Base-by-base conservation (phyloP, 768 basidiomycete genomes). In the Inosperma sp. region DNA sequence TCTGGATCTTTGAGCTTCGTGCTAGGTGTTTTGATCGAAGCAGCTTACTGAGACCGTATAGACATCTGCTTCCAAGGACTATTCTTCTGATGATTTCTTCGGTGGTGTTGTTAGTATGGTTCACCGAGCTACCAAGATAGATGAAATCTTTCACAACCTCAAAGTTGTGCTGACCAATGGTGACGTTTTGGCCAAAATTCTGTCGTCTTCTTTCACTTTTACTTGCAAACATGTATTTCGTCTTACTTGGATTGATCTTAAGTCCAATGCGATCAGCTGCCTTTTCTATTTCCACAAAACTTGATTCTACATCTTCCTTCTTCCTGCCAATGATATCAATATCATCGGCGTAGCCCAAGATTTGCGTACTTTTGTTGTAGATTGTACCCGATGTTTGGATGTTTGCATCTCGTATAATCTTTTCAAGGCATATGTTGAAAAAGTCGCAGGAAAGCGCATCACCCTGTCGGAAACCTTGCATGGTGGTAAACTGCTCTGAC, bases 321-420 rank as follows among this genome's bases (percentile, higher is more conserved):
- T 26, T 44, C 42, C 42, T 21, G 42, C 42, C 42, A 26, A 44
- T 26, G 42, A 44, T 44, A 26, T 44, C 42, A 26, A 44, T 44
- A 26, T 44, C 42, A n/a, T 44, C 42, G 22, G 42, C 42, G 42
- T 44, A 44, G 22, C 22, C 42, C 22, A 44, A 26, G 22, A 44
- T 21, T 26, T 44, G 42, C 4, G 22, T 7, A 21, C 22, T 23
- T 26, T 26, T 44, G 22, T 21, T 44, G 8, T 23, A 44, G 42
- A 44, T 44, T 21, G 22, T 44, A n/a, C 42, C 42, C 22, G 22
- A 23, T n/a, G 42, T 21, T 21, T 44, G 22, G 22, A 44, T 26
- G 27, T 26, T 26, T 21, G 22, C 27, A 26, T 21, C 42, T 23
- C 42, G 42, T 26, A 44, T 26, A 26, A 26, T 26, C 27, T 44